These are phyloP conservation scores for Colletotrichum cordylinicola DNA, from an alignment of 2,329 filamentous ascomycete species.

Conservation along the genomic window DNA sequence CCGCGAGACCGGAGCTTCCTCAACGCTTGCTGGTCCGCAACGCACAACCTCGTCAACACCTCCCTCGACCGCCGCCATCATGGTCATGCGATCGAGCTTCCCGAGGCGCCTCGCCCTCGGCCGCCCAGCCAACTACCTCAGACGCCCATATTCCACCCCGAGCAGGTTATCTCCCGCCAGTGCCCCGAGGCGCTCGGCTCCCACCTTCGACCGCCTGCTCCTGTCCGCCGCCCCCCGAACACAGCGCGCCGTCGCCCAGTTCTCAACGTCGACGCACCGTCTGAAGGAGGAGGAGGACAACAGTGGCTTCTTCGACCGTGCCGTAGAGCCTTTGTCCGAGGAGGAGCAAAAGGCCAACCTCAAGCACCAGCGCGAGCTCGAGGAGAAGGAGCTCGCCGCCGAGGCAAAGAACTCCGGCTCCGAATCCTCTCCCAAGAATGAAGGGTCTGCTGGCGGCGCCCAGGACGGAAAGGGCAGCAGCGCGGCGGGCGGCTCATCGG, in stretches of 20 bases:
- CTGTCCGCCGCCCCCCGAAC: slow-evolving; percentile 32
- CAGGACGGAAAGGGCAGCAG: slow-evolving; percentile 62
- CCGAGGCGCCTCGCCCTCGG: slow-evolving; percentile 44
- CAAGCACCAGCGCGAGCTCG: slow-evolving; percentile 49
- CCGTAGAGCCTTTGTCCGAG: slow-evolving; percentile 55
- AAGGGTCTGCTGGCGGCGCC: slow-evolving; percentile 34
- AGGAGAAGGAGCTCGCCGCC: slow-evolving; percentile 53
- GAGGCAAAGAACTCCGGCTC: slow-evolving; percentile 48
- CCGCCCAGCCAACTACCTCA: slow-evolving; percentile 34
- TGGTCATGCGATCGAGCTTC: slow-evolving; percentile 47
- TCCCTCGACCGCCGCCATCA: slow-evolving; percentile 24
- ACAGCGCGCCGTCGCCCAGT: slow-evolving; percentile 34
- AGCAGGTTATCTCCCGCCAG: slow-evolving; percentile 17
- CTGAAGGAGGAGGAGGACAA: slow-evolving; percentile 44
- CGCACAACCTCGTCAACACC: not conserved
- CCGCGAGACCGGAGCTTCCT: not conserved
- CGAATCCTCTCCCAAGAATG: slow-evolving; percentile 51
- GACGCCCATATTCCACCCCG: slow-evolving; percentile 28
- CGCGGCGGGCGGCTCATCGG: slow-evolving; percentile 60
- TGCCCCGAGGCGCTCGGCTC: slow-evolving; percentile 11
- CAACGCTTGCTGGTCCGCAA: not conserved
- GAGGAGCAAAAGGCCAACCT: slow-evolving; percentile 59
- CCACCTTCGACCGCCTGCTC: slow-evolving; percentile 36
- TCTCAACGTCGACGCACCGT: slow-evolving; percentile 39
- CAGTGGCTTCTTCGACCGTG: slow-evolving; percentile 56